Percentiles rank a stretch among this genome's conserved stretches.
phyloP scores from a whole-genome alignment of 2,329 filamentous ascomycete genomes.

The Exophiala lecanii-corni region DNA sequence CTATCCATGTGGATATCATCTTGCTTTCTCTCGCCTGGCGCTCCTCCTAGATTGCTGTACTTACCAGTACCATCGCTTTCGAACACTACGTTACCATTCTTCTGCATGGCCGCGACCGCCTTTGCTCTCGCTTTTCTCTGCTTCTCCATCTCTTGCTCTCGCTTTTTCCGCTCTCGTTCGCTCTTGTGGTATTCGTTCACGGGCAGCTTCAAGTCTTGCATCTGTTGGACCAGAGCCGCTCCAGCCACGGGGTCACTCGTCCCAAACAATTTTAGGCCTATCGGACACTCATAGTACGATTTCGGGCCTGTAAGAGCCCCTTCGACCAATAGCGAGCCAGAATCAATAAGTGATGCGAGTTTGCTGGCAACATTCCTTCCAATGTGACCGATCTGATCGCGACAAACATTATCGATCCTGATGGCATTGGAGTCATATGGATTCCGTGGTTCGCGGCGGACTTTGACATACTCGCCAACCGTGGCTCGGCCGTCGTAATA shows the following conservation, averaged over 20 bases:
- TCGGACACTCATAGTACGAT: constrained; percentile 65
- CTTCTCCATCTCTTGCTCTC: constrained; percentile 51
- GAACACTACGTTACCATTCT: constrained; percentile 18
- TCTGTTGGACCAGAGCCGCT: constrained; percentile 52
- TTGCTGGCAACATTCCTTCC: constrained; percentile 64
- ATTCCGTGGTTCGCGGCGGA: constrained; percentile 64
- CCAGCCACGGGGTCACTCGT: constrained; percentile 53
- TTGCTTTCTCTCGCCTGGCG: constrained; percentile 2
- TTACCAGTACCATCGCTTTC: constrained; percentile 24
- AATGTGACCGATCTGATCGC: constrained; percentile 73
- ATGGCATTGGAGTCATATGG: constrained; percentile 72
- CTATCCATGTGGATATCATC: constrained; percentile 48
- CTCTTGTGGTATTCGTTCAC: constrained; percentile 46
- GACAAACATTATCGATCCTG: constrained; percentile 70
- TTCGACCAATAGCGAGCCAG: constrained; percentile 59
- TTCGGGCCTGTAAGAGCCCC: constrained; percentile 65
- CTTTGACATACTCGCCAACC: constrained; percentile 58
- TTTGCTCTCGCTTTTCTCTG: constrained; percentile 35
- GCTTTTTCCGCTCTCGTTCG: constrained; percentile 53
- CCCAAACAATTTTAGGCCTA: constrained; percentile 66
- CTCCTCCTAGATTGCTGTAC: constrained; percentile 35
- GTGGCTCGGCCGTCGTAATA: constrained; percentile 63
- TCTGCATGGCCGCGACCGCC: constrained; percentile 18
- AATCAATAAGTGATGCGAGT: constrained; percentile 57
- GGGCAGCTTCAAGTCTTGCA: constrained; percentile 63